A percentile compares a stretch with the other conserved stretches of the same genome.
Conservation (phyloP, 2,329 filamentous ascomycete genomes). For the Anisogramma anomala region DNA sequence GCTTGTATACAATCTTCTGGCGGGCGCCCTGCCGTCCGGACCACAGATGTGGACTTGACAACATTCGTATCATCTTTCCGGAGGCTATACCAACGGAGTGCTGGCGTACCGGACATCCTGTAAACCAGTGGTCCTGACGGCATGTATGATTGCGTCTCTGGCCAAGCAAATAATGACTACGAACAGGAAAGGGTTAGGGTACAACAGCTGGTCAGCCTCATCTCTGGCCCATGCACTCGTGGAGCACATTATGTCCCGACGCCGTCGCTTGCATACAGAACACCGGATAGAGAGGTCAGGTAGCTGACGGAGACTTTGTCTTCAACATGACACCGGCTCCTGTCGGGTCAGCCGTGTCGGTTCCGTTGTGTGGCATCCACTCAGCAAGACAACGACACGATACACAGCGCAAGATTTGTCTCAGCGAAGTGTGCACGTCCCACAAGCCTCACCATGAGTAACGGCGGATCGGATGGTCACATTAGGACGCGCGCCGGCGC, state of each 20-base stretch:
- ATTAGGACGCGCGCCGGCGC: not conserved
- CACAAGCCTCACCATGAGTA: conserved; percentile 12
- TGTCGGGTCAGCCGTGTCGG: conserved; percentile 9
- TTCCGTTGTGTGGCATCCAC: conserved; percentile 5
- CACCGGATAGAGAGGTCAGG: not conserved
- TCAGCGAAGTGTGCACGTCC: conserved; percentile 10
- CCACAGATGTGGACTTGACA: no score
- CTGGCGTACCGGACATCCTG: no score
- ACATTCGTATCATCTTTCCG: no score
- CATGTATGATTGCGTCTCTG: no score
- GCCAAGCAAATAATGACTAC: no score
- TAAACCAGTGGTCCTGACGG: no score
- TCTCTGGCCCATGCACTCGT: no score
- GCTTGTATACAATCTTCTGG: no score
- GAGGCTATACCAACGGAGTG: no score
- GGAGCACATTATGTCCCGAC: no score
- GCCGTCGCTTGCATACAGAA: not conserved
- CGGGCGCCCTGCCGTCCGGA: no score
- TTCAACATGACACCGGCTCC: conserved; percentile 4
- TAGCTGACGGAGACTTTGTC: conserved; percentile 2
- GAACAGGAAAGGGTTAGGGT: not conserved
- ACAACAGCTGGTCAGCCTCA: not conserved
- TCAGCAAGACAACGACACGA: conserved; percentile 9
- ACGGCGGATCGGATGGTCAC: conserved; percentile 12
- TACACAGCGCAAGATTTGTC: conserved; percentile 7